phyloP scores from a whole-genome alignment of 345 rosid species.

The Carallia brachiata region DNA sequence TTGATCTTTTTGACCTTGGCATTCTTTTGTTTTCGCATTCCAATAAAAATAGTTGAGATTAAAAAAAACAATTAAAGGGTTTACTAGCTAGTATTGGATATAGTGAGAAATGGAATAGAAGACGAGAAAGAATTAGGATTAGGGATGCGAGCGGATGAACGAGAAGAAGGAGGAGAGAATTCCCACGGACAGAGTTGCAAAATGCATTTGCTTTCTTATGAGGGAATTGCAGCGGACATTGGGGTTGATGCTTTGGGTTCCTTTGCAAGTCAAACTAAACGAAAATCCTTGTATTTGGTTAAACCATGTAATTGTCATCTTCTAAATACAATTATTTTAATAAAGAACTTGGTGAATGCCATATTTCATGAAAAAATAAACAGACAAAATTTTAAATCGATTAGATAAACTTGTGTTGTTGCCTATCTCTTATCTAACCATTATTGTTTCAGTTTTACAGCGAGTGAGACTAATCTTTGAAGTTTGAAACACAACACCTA shows the following conservation, averaged over 20 bases:
- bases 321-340: neutral
- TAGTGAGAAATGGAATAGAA: conserved; percentile 15
- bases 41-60: neutral
- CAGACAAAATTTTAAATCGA: too few relatives aligned
- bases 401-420: too few relatives aligned
- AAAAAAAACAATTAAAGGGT: neutral
- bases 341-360: too few relatives aligned
- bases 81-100: neutral
- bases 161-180: neutral
- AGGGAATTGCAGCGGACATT: conserved; percentile 19
- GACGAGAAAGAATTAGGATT: neutral
- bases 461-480: neutral
- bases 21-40: too few relatives aligned
- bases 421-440: too few relatives aligned
- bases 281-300: conserved; percentile 16
- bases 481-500: neutral
- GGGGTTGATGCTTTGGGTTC: conserved; percentile 21
- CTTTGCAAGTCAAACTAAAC: conserved; percentile 33
- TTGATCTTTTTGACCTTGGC: too few relatives aligned
- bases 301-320: conserved; percentile 5
- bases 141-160: neutral
- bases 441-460: neutral
- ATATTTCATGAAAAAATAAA: too few relatives aligned
- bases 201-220: neutral
- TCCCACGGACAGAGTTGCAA: neutral